A percentile compares a stretch with the other conserved stretches of the same genome.
phyloP scores from a whole-genome alignment of 257 asterid genomes.

The Ballota nigra region DNA sequence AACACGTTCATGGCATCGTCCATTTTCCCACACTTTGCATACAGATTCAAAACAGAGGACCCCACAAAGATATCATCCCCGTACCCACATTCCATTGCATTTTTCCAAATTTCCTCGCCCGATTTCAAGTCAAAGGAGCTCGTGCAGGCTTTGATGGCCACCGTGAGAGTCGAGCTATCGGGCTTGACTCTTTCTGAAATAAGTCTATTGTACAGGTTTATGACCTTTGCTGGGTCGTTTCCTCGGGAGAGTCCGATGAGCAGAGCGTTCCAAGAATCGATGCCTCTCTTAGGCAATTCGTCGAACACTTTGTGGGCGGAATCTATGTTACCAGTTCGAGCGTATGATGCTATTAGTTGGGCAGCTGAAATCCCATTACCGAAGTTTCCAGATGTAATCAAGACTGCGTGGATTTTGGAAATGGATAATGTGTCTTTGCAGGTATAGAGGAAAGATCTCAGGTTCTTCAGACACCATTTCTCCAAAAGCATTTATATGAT shows the following conservation, averaged over 20 bases:
- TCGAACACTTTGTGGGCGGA: slow-evolving; percentile 66
- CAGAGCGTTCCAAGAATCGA: slow-evolving; percentile 72
- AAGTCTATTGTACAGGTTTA: slow-evolving; percentile 44
- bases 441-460: slow-evolving; percentile 35
- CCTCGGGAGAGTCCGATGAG: slow-evolving; percentile 48
- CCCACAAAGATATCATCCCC: slow-evolving; percentile 61
- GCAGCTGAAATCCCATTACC: slow-evolving; percentile 30
- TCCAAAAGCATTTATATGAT: slow-evolving; percentile 43
- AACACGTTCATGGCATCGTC: slow-evolving; percentile 56
- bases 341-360: slow-evolving; percentile 48
- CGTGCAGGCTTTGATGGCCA: slow-evolving; percentile 75
- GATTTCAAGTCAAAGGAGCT: slow-evolving; percentile 45
- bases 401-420: slow-evolving; percentile 49
- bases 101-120: slow-evolving; percentile 52
- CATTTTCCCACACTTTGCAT: slow-evolving; percentile 59
- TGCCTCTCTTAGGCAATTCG: slow-evolving; percentile 42
- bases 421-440: slow-evolving; percentile 41
- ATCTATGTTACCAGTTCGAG: slow-evolving; percentile 34
- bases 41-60: slow-evolving; percentile 63
- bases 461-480: slow-evolving; percentile 37
- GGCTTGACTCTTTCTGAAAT: slow-evolving; percentile 42
- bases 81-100: slow-evolving; percentile 54
- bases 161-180: slow-evolving; percentile 81
- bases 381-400: slow-evolving; percentile 53
- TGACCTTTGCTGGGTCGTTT: slow-evolving; percentile 35